Base-by-base conservation (phyloP, 768 basidiomycete genomes). In the Suillus subalutaceus region DNA sequence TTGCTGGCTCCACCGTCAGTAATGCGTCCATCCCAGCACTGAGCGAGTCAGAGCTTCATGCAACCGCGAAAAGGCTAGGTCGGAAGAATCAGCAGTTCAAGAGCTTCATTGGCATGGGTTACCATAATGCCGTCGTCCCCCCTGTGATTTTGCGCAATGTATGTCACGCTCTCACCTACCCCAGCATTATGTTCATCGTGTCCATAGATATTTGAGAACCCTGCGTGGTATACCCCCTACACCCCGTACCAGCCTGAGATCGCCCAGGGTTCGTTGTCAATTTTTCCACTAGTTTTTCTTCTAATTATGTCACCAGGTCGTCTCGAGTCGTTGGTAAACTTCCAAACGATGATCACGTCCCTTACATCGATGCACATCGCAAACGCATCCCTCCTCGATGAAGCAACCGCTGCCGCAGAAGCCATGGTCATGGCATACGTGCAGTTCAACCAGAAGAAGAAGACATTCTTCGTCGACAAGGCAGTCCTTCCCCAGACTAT, bases 51-150 rank as follows among this genome's bases (percentile, higher is more conserved):
- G 91, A 99, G 79, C 83, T 99, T 50, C 81, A 90, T 63, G 79
- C 81, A 23, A 82, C 92, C 63, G 95, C 93, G 1, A 90, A 89
- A 74, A 85, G 85, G 70, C 80, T 99, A 12, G 96, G 89, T n/a
- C 79, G 74, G 18, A 83, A 86, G 75, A 99, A 99, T 79, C 87
- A 90, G 78, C 81, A 86, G 6, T 91, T 91, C 78, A 93, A 90
- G 83, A 96, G 90, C 73, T 99, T 95, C 78, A 99, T 99, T 74
- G 97, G 97, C 43, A 95, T 98, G 94, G 97, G 97, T 10, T 99
- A 97, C 79, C 93, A 96, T 74, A 90, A 90, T 70, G 94, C 96
- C 4, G 93, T 97, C 56, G 93, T 97, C 6, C 96, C 96, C n/a
- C 92, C 93, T 9, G 94, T 97, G 60, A 94, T 97, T 77, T 83